These are phyloP conservation scores for Rhododendron ferrugineum DNA, from an alignment of 148 eudicot species.

Conservation along the genomic window DNA sequence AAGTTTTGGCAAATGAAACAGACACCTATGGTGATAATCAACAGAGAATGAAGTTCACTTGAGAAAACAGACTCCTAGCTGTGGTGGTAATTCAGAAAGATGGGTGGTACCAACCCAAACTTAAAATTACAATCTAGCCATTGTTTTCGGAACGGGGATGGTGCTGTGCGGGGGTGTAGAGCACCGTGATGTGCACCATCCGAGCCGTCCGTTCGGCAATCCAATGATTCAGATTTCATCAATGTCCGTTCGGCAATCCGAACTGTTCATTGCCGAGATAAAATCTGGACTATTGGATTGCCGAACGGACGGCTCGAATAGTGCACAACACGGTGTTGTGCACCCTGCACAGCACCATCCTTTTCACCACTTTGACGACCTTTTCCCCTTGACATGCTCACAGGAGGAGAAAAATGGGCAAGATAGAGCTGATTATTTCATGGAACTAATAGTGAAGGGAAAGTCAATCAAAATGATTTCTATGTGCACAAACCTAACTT, in stretches of 20 bases:
- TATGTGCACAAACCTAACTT: background rate
- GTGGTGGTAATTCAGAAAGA: background rate
- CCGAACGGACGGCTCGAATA: too few species aligned
- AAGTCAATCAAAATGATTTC: too few species aligned
- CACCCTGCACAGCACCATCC: too few species aligned
- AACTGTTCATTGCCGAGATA: too few species aligned
- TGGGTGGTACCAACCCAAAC: background rate
- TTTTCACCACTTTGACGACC: background rate
- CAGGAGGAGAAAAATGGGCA: background rate
- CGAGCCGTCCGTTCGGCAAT: too few species aligned
- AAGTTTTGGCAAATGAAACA: conserved; percentile 5
- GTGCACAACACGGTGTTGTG: too few species aligned
- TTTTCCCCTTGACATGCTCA: background rate
- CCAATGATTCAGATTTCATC: too few species aligned
- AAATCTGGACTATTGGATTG: too few species aligned
- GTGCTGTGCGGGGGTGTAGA: too few species aligned
- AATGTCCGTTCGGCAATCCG: too few species aligned
- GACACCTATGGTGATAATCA: conserved; percentile 4
- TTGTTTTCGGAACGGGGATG: background rate
- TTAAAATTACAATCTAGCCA: background rate
- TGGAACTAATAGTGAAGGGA: background rate
- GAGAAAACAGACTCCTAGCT: background rate
- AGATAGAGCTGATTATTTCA: background rate
- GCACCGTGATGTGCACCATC: too few species aligned
- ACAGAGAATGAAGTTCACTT: background rate